These are phyloP conservation scores for Cercis canadensis DNA, from an alignment of 306 rosid species.

Conservation along the genomic window DNA sequence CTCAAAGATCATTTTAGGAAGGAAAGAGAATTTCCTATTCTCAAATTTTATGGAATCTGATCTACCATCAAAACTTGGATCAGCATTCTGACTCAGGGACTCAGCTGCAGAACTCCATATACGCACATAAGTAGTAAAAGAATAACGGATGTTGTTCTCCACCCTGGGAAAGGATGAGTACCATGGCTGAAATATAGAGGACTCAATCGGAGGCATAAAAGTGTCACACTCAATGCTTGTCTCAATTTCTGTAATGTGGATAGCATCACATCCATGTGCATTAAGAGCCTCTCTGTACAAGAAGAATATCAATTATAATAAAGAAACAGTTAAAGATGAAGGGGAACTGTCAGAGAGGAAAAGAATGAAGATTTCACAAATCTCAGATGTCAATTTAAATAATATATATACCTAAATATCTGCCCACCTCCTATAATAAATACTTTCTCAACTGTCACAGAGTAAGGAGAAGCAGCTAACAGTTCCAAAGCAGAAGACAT, in stretches of 20 bases:
- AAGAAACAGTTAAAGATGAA: slow-evolving; percentile 22
- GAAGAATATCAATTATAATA: slow-evolving; percentile 31
- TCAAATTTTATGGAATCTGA: slow-evolving; percentile 58
- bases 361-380: neutral
- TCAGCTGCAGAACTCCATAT: slow-evolving; percentile 65
- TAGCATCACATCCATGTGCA: slow-evolving; percentile 90
- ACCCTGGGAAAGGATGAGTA: slow-evolving; percentile 82
- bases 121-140: slow-evolving; percentile 81
- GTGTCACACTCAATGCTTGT: slow-evolving; percentile 80
- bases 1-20: slow-evolving; percentile 84
- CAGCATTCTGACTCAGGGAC: slow-evolving; percentile 52
- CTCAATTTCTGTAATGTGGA: slow-evolving; percentile 86
- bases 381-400: neutral
- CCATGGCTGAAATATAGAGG: slow-evolving; percentile 86
- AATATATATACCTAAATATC: slow-evolving; percentile 63
- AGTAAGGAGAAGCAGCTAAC: slow-evolving; percentile 89
- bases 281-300: slow-evolving; percentile 82
- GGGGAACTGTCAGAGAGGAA: slow-evolving; percentile 22
- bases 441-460: slow-evolving; percentile 90
- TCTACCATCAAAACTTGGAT: slow-evolving; percentile 38
- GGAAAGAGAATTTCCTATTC: slow-evolving; percentile 75
- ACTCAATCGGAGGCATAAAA: slow-evolving; percentile 74
- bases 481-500: slow-evolving; percentile 85
- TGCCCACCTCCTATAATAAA: slow-evolving; percentile 92
- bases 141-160: slow-evolving; percentile 71